phyloP scores from a whole-genome alignment of 106 monocot species.

The Dendrobium huoshanense region DNA sequence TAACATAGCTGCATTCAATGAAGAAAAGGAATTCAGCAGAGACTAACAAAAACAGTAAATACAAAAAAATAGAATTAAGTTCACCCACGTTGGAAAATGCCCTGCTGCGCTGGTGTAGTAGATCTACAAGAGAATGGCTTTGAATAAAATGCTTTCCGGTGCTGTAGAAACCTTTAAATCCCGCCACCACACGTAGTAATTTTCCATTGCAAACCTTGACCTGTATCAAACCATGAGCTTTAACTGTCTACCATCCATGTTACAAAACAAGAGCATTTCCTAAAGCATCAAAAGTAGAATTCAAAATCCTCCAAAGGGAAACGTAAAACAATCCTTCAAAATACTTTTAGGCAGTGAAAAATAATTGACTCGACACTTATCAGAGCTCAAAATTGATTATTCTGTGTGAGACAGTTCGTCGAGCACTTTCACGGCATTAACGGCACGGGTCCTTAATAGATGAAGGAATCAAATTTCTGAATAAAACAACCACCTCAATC shows the following conservation, averaged over 20 bases:
- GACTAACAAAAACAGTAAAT: neutral
- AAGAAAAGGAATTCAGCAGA: neutral
- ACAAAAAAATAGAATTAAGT: neutral
- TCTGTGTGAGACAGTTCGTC: neutral
- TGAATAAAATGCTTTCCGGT: conserved; percentile 45
- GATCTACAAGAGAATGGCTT: conserved; percentile 72
- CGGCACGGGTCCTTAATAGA: neutral
- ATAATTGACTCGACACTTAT: too few species aligned
- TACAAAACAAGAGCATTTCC: neutral
- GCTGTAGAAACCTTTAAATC: conserved; percentile 63
- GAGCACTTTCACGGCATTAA: neutral
- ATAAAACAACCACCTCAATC: conserved; percentile 48
- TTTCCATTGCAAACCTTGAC: conserved; percentile 96
- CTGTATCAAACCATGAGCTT: conserved; percentile 26
- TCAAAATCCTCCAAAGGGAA: neutral
- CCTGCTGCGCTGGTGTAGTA: conserved; percentile 80
- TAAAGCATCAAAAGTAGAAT: neutral
- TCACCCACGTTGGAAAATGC: conserved; percentile 74
- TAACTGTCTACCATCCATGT: neutral
- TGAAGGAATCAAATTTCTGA: neutral
- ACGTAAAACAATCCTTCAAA: neutral
- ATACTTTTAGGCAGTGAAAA: too few species aligned
- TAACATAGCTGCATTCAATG: neutral
- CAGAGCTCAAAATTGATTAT: neutral
- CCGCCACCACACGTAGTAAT: conserved; percentile 48